phyloP scores from a whole-genome alignment of 129 eudicot species.

The Arctium lappa region DNA sequence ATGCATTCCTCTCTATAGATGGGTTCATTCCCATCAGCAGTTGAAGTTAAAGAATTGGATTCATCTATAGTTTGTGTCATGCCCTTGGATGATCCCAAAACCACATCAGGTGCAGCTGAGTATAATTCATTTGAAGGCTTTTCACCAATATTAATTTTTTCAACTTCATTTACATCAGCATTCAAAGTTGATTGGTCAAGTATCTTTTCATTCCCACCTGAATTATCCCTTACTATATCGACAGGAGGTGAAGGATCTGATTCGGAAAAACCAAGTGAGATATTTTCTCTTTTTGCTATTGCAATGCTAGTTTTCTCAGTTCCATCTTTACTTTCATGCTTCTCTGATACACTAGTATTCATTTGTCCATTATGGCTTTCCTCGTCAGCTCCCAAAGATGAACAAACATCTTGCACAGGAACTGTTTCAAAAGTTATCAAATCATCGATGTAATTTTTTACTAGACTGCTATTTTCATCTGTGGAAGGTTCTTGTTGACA shows the following conservation, averaged over 20 bases:
- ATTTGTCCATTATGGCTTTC: conserved; percentile 26
- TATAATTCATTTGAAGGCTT: conserved; percentile 17
- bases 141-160: conserved; percentile 17
- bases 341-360: conserved; percentile 18
- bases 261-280: conserved; percentile 22
- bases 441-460: conserved; percentile 21
- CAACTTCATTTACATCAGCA: conserved; percentile 25
- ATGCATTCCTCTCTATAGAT: conserved; percentile 70
- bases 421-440: conserved; percentile 35
- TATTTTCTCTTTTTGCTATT: conserved; percentile 11
- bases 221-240: conserved; percentile 13
- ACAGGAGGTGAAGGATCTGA: conserved; percentile 28
- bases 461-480: conserved; percentile 17
- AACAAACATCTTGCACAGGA: conserved; percentile 21
- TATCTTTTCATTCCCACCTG: conserved; percentile 17
- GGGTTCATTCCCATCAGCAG: conserved; percentile 55
- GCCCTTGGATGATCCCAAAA: conserved; percentile 38
- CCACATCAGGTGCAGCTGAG: conserved; percentile 26
- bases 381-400: conserved; percentile 26
- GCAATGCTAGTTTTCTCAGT: conserved; percentile 25
- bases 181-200: conserved; percentile 18
- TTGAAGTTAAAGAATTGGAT: conserved; percentile 48
- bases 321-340: conserved; percentile 19
- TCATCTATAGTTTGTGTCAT: conserved; percentile 27
- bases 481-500: conserved; percentile 19